Base-by-base conservation (phyloP, 768 basidiomycete species). In the Hypsizygus marmoreus region DNA sequence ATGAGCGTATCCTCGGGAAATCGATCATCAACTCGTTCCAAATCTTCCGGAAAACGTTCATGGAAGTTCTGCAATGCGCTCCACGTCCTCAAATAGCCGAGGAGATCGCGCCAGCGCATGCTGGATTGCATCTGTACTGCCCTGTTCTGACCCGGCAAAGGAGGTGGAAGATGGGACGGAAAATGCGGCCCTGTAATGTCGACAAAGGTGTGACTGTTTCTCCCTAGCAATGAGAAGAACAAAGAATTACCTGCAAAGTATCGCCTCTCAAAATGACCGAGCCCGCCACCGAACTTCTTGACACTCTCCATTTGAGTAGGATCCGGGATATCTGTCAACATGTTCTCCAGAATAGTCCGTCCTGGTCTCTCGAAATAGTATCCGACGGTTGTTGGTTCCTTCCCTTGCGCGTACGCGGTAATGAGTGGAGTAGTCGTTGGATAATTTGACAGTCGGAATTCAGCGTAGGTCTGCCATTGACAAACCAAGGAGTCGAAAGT, bases 301-400 rank as follows among this genome's bases (percentile, higher is more conserved):
- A 55, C 37, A 73, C 54, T 7, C 31, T 41, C 43, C 34, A 50
- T 50, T 14, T 54, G 49, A 0, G 53, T 55, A 2, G 84, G 79
- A 32, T 76, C 73, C 0, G 84, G 87, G n/a, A 93, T 75, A 22
- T 81, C 80, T 6, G 81, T 71, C 2, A 93, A 76, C 57, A 88
- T 80, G 5, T 73, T 73, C 45, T 88, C 84, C 17, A 93, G 74
- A 50, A 91, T 84, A 0, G 78, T 79, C 10, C 91, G 75, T 12
- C 91, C 91, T 0, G 91, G 91, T 23, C 85, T 81, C 54, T 92
- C 77, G 77, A 89, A 93, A 58, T 90, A 79, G 1, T 81, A 77
- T 1, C 90, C 90, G 4, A 89, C 61, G 31, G 81, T 80, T 24
- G 68, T 75, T 7, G 71, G 74, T 51, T 86, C 78, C 2, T 58